Evolutionary conservation across 208 protist species (phyloP).

Genomic region (Porcisia hertigi): DNA sequence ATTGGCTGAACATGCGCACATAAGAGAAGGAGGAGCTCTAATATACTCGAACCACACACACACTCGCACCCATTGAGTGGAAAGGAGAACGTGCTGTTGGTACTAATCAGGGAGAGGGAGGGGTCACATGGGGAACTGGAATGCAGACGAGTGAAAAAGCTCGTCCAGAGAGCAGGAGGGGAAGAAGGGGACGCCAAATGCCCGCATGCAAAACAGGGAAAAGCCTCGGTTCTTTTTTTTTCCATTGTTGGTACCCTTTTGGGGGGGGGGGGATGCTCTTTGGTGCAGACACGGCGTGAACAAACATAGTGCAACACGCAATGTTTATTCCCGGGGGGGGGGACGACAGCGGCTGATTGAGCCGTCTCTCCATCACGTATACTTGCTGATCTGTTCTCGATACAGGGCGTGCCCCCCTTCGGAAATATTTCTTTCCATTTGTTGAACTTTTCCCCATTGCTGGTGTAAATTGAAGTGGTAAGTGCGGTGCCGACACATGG

Average conservation of each 20-base stretch:
- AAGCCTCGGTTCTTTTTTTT: not conserved
- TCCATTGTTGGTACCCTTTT: no score
- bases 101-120: not conserved
- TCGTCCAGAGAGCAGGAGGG: not conserved
- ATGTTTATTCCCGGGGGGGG: no score
- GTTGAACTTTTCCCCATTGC: not conserved
- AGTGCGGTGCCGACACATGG: not conserved
- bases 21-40: not conserved
- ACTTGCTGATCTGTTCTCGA: no score
- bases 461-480: no score
- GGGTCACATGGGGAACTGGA: not conserved
- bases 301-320: no score
- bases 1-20: not conserved
- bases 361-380: no score
- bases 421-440: not conserved
- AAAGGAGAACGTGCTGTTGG: not conserved
- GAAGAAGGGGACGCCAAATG: no score
- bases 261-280: no score
- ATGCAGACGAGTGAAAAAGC: not conserved
- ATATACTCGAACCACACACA: not conserved
- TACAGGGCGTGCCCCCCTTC: no score
- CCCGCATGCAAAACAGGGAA: not conserved
- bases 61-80: not conserved
- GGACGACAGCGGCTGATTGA: no score
- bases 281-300: no score